These are phyloP conservation scores for Cryptococcus hybrid DNA, from an alignment of 1,284 basidiomycete species.

Conservation along the genomic window DNA sequence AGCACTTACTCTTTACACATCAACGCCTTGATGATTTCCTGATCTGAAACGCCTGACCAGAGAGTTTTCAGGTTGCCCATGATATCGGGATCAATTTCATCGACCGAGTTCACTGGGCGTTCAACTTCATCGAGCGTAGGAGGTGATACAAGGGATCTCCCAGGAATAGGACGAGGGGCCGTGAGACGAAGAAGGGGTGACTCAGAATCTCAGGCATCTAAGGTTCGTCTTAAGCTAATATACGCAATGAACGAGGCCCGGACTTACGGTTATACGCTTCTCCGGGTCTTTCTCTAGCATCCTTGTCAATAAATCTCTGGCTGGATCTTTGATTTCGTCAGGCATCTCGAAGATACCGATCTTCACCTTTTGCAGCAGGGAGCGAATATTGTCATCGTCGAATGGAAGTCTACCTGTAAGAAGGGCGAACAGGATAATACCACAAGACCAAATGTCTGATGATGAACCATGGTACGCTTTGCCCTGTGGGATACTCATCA, in stretches of 20 bases:
- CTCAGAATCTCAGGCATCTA: constrained; percentile 78
- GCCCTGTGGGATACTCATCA: constrained; percentile 51
- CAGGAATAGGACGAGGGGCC: constrained; percentile 58
- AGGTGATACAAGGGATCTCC: constrained; percentile 60
- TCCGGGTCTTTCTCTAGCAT: constrained; percentile 87
- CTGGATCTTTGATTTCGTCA: constrained; percentile 67
- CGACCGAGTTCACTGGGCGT: constrained; percentile 59
- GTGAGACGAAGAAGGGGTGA: constrained; percentile 85
- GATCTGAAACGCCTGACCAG: constrained; percentile 75
- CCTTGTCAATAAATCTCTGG: constrained; percentile 75
- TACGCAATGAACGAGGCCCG: neutral
- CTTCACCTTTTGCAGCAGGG: constrained; percentile 80
- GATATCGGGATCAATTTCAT: constrained; percentile 82
- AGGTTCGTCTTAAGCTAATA: constrained; percentile 24
- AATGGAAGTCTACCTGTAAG: constrained; percentile 91
- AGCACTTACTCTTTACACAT: constrained; percentile 52
- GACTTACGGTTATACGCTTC: constrained; percentile 75
- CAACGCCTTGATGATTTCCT: constrained; percentile 67
- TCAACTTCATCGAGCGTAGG: constrained; percentile 69
- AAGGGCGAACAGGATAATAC: constrained; percentile 90
- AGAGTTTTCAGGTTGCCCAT: constrained; percentile 86
- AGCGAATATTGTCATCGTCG: constrained; percentile 71
- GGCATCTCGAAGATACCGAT: constrained; percentile 83
- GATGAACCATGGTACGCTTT: constrained; percentile 82
- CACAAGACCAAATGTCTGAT: constrained; percentile 98